Percentiles rank a stretch among this genome's conserved stretches.
These are phyloP conservation scores for Erucastrum elatum DNA, from an alignment of 345 rosid genomes.

Conservation along the genomic window DNA sequence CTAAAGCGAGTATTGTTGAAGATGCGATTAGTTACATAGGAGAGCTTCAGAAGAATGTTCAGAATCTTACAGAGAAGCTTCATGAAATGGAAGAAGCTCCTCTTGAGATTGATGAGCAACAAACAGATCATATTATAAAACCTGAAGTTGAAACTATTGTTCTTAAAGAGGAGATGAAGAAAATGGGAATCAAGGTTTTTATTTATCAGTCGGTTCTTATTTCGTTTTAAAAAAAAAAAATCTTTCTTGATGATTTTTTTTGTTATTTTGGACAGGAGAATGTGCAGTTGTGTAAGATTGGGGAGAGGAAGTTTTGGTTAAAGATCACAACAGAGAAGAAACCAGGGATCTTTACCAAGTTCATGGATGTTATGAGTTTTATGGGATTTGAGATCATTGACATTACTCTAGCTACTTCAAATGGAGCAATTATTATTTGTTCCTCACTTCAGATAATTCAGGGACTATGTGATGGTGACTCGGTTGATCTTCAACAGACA, in stretches of 20 bases:
- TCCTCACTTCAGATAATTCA: conserved; percentile 55
- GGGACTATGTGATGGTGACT: conserved; percentile 19
- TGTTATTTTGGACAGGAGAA: conserved; percentile 47
- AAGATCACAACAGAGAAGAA: conserved; percentile 63
- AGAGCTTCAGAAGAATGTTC: conserved; percentile 51
- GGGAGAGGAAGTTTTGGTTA: conserved; percentile 62
- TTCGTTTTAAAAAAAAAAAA: not conserved
- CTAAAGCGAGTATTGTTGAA: conserved; percentile 71
- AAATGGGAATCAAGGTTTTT: conserved; percentile 54
- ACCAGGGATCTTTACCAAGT: conserved; percentile 54
- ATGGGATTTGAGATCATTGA: conserved; percentile 64
- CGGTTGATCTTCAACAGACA: conserved; percentile 16
- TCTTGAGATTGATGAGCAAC: conserved; percentile 21
- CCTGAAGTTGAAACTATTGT: conserved; percentile 25
- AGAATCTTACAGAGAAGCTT: conserved; percentile 55
- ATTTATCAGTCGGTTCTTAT: not conserved
- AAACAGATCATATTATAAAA: conserved; percentile 36
- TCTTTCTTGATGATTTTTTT: not conserved
- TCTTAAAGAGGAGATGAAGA: conserved; percentile 49
- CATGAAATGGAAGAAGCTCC: conserved; percentile 52
- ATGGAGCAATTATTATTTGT: conserved; percentile 57
- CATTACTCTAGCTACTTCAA: conserved; percentile 51
- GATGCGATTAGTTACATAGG: conserved; percentile 82
- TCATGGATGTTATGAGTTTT: conserved; percentile 55
- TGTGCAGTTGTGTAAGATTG: conserved; percentile 54